phyloP scores from a whole-genome alignment of 352 stramenopile genomes.

The Phytophthora colocasiae region DNA sequence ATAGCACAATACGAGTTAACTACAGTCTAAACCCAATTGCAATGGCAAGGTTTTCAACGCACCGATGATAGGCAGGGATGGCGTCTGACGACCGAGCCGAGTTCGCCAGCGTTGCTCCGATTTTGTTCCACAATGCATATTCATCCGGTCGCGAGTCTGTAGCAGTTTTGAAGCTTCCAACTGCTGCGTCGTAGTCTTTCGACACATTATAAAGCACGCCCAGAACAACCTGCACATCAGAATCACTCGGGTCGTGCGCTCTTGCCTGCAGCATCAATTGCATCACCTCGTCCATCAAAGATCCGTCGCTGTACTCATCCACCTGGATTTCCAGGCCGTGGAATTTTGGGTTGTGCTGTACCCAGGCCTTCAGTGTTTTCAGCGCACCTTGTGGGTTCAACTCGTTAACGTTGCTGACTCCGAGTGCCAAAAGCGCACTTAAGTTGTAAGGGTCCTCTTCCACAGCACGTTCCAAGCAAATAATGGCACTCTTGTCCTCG shows the following conservation, averaged over 20 bases:
- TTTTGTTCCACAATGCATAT: conserved; percentile 98
- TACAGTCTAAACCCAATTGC: background rate
- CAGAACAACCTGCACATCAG: conserved; percentile 91
- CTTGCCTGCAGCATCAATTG: conserved; percentile 93
- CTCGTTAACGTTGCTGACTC: conserved; percentile 98
- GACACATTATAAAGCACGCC: conserved; percentile 98
- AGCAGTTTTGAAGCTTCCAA: conserved; percentile 89
- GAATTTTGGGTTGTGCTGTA: conserved; percentile 98
- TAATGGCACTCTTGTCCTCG: conserved; percentile 95
- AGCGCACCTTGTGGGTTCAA: conserved; percentile 94
- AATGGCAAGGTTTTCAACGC: conserved; percentile 21
- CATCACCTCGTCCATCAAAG: conserved; percentile 94
- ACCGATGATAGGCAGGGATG: conserved; percentile 93
- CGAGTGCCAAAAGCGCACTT: conserved; percentile 92
- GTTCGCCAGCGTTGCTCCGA: conserved; percentile 97
- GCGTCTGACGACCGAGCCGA: conserved; percentile 93
- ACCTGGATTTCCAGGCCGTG: conserved; percentile 91
- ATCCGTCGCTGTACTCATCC: conserved; percentile 91
- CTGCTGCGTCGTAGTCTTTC: conserved; percentile 95
- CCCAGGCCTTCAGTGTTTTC: conserved; percentile 95
- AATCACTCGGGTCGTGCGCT: conserved; percentile 77
- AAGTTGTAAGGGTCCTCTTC: conserved; percentile 96
- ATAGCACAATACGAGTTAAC: conserved; percentile 27
- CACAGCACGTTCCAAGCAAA: conserved; percentile 93
- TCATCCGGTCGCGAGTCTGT: conserved; percentile 87